Base-by-base conservation (phyloP, 176 grass and related monocot genomes). In the Triticum urartu region DNA sequence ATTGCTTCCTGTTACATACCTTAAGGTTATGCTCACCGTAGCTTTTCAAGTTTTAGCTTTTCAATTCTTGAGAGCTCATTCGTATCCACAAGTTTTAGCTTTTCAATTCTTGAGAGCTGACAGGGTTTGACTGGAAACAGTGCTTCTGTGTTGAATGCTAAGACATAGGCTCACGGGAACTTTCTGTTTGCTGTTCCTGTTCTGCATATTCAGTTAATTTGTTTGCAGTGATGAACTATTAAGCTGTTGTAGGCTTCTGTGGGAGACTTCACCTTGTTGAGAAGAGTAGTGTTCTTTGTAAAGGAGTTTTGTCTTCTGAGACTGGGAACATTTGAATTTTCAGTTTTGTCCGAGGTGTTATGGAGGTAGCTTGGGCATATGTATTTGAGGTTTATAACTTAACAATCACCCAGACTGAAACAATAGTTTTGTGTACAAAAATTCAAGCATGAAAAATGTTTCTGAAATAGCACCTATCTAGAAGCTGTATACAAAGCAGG, bases 111-210 rank as follows among this genome's bases (percentile, higher is more conserved):
- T 38, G 6, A 39, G 7, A 42, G 6, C 18, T 48, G 25, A 47
- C 24, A 64, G 6, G 4, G 4, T 77, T 90, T 35, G 9, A 11
- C 58, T 35, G 3, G 24, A 54, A 18, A 5, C 2, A 36, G 14
- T 81, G 33, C 68, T 76, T 90, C 11, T 86, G 42, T 54, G 5
- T 14, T 71, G 9, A 52, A 77, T 88, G 3, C 7, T 5, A 71
- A 77, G 87, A 17, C n/a, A 79, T 54, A 1, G 38, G n/a, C 42
- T 67, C 45, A 67, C 25, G 1, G 22, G 26, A 68, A 73, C n/a
- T 36, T 40, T 75, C 8, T 1, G 77, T 36, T 76, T 47, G n/a
- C 38, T 74, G 6, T 72, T 83, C 1, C 34, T 24, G 56, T 43
- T 14, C 26, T 68, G 60, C 69, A 25, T 59, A 18, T 68, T 80